These are phyloP conservation scores for Scheffersomyces quercinus DNA, from an alignment of 1,139 yeast species.

Conservation along the genomic window DNA sequence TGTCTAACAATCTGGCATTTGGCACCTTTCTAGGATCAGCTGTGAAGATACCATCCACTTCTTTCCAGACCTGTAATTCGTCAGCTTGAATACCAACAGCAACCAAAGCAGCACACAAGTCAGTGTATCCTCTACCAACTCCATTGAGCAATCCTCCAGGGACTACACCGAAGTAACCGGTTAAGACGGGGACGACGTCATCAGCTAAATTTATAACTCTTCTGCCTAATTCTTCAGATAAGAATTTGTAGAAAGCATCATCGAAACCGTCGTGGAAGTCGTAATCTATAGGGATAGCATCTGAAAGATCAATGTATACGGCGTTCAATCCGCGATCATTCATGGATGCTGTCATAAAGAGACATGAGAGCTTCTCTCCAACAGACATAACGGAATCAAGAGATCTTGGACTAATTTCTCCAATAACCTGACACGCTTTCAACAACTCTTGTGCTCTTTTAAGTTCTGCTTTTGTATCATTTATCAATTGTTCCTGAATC, in stretches of 20 bases:
- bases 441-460: conserved; percentile 66
- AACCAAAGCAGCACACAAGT: conserved; percentile 91
- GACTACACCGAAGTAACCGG: conserved; percentile 92
- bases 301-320: conserved; percentile 74
- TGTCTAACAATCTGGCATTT: conserved; percentile 76
- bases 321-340: conserved; percentile 79
- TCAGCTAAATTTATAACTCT: conserved; percentile 48
- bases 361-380: conserved; percentile 90
- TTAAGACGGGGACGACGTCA: conserved; percentile 78
- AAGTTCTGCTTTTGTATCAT: conserved; percentile 65
- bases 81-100: conserved; percentile 93
- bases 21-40: conserved; percentile 98
- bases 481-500: conserved; percentile 50
- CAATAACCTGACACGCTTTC: conserved; percentile 86
- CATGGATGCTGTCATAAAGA: conserved; percentile 83
- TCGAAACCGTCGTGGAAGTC: conserved; percentile 60
- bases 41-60: conserved; percentile 97
- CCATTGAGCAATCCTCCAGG: conserved; percentile 93
- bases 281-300: conserved; percentile 62
- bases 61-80: conserved; percentile 97
- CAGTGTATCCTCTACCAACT: conserved; percentile 97
- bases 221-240: conserved; percentile 61
- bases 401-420: conserved; percentile 88
- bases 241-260: conserved; percentile 62
- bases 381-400: conserved; percentile 87